Evolutionary conservation across 257 asterid genomes (phyloP).

Genomic region (Solanum virginianum): DNA sequence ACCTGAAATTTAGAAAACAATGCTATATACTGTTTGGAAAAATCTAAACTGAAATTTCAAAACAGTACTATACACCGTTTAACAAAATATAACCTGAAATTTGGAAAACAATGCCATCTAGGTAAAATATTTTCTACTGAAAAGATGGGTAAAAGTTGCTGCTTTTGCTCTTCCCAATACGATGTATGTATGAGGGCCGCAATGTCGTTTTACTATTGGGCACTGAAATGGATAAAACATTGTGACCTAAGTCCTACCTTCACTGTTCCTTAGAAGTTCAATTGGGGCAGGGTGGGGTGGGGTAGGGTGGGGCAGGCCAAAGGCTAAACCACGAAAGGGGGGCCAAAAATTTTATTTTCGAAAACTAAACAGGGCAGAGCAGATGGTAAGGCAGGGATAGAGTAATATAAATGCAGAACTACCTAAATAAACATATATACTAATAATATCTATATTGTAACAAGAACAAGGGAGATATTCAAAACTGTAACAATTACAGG

Average conservation of each 20-base stretch:
- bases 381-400: background rate
- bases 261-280: background rate
- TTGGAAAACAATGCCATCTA: background rate
- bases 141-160: background rate
- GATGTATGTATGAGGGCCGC: background rate
- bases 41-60: background rate
- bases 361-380: background rate
- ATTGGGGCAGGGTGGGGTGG: too few species aligned
- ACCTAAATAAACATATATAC: too few species aligned
- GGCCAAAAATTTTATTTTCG: background rate
- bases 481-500: too few species aligned
- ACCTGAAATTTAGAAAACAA: background rate
- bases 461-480: too few species aligned
- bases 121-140: background rate
- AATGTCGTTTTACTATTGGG: background rate
- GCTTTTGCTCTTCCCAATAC: background rate
- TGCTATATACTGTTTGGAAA: background rate
- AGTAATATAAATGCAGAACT: background rate
- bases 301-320: too few species aligned
- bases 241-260: background rate
- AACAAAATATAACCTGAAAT: background rate
- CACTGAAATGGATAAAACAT: background rate
- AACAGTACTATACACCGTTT: background rate
- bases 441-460: too few species aligned
- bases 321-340: background rate